Base-by-base conservation (phyloP, 2,329 filamentous ascomycete species). In the Eutypella sp. region DNA sequence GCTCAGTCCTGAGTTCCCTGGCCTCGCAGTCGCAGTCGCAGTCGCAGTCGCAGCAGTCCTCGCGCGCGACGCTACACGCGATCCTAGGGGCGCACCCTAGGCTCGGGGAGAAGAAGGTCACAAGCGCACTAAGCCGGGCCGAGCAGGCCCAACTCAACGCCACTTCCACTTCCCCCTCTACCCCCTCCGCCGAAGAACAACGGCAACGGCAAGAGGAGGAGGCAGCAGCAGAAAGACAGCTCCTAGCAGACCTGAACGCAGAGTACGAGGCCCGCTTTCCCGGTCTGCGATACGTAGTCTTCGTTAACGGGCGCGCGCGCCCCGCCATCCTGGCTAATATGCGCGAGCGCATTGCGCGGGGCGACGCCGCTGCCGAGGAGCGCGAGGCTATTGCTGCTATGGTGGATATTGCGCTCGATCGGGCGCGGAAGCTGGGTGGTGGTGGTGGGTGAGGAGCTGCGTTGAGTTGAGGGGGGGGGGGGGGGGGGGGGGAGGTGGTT, bases 341-440 rank as follows among this genome's bases (percentile, higher is more conserved):
- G 87, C 77, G 77, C 51, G 64, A 68, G 43, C 76, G 91, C 43
- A 95, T 96, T 58, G 78, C 75, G 15, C 71, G 84, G 43, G 82
- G 76, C 1, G 79, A 92, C 62, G 71, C 83, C 42, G 67, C 73
- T 20, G 72, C 72, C 15, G 91, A 96, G 68, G 79, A 89, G 50
- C 64, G 71, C 46, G 87, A 87, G 55, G 88, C 81, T 5, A 84
- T 96, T 41, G 76, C 85, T 85, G 90, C 91, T 34, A 96, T 96
- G 88, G 89, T 89, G 60, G 87, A 90, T 57, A 96, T 96, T 60
- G 91, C 91, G 24, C 78, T 80, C 42, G 89, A 96, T 59, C 79
- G 91, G 41, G 88, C 85, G 1, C 64, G 67, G 25, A 95, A 90
- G 65, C 64, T 88, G 33, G 47, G 47, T 18, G 39, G 60, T 51